These are phyloP conservation scores for Lizonia empirigonia DNA, from an alignment of 2,329 filamentous ascomycete species.

Conservation along the genomic window DNA sequence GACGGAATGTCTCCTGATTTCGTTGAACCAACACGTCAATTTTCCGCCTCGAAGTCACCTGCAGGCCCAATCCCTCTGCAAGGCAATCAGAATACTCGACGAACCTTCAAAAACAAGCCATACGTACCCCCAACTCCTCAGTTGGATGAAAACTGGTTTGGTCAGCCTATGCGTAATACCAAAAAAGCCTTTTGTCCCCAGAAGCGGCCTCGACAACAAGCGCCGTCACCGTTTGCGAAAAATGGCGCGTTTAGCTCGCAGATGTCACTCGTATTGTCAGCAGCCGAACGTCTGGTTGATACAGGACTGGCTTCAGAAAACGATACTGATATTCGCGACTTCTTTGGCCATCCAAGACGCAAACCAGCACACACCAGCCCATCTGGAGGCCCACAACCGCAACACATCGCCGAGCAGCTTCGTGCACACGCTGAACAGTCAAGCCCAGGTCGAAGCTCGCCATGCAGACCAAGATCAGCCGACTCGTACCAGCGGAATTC, in stretches of 20 bases:
- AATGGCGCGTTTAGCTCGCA: background rate
- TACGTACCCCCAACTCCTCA: conserved; percentile 33
- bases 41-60: background rate
- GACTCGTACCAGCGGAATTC: background rate
- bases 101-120: conserved; percentile 30
- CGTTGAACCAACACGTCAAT: background rate
- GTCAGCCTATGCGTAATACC: conserved; percentile 20
- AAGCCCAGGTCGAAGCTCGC: background rate
- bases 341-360: conserved; percentile 18
- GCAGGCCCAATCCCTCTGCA: background rate
- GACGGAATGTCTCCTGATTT: background rate
- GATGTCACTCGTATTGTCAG: background rate
- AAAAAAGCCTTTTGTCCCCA: conserved; percentile 2
- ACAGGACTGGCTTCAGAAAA: conserved; percentile 12
- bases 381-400: background rate
- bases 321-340: conserved; percentile 36
- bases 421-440: conserved; percentile 15
- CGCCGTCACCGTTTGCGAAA: background rate
- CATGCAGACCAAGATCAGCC: background rate
- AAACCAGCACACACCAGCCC: background rate
- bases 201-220: conserved; percentile 4
- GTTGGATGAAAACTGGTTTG: conserved; percentile 28
- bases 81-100: background rate
- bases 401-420: conserved; percentile 7
- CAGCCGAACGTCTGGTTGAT: background rate